These are phyloP conservation scores for Ganoderma meredithae DNA, from an alignment of 1,284 basidiomycete genomes.

Conservation along the genomic window DNA sequence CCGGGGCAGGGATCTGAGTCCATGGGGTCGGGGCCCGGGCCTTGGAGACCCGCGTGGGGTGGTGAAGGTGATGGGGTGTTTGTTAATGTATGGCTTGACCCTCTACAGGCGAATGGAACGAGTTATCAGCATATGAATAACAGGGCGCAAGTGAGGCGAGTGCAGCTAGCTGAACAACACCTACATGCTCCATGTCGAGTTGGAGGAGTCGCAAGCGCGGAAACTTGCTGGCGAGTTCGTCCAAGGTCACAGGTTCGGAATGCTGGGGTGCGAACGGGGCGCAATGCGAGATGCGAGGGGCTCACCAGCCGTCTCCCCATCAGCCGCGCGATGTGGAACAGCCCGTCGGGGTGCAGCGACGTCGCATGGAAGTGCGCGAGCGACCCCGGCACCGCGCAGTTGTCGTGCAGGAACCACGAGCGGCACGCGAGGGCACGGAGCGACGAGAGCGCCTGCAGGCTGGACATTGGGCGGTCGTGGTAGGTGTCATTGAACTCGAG, in stretches of 20 bases:
- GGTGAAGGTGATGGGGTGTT: constrained; percentile 5
- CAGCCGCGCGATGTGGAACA: background rate
- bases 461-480: background rate
- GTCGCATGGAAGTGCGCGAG: constrained; percentile 17
- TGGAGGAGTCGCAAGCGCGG: constrained; percentile 14
- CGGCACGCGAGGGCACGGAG: constrained; percentile 8
- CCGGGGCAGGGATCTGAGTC: background rate
- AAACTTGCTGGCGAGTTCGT: constrained; percentile 7
- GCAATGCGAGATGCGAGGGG: constrained; percentile 11
- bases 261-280: background rate
- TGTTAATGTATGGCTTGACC: background rate
- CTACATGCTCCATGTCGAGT: constrained; percentile 15
- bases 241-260: background rate
- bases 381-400: background rate
- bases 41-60: no score
- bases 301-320: constrained; percentile 12
- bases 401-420: background rate
- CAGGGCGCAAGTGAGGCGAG: no score
- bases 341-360: background rate
- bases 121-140: no score
- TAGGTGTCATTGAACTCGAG: constrained; percentile 1
- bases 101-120: no score
- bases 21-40: no score
- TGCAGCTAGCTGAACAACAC: no score
- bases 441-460: background rate